Percentiles rank a stretch among this genome's conserved stretches.
Evolutionary conservation across 78 protist genomes (phyloP).

Genomic region (Dictyostelium firmibasis): DNA sequence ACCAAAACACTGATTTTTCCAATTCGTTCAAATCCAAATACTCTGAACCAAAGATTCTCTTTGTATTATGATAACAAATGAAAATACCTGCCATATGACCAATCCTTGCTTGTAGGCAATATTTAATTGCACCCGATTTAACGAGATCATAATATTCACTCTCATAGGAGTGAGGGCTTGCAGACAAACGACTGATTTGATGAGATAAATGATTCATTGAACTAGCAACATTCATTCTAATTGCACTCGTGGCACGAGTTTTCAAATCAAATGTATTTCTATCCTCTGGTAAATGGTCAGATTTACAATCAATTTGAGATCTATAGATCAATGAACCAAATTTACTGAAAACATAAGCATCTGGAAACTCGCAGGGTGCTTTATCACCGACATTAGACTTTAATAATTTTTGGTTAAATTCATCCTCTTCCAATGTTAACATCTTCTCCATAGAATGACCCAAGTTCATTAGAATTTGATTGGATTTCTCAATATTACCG

Average conservation of each 20-base stretch:
- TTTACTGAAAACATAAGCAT: slow-evolving; percentile 32
- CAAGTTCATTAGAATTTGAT: slow-evolving; percentile 65
- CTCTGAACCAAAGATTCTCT: slow-evolving; percentile 86
- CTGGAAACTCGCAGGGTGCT: not conserved
- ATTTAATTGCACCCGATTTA: slow-evolving; percentile 80
- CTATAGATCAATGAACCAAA: slow-evolving; percentile 55
- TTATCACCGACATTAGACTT: not conserved
- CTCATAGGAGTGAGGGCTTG: slow-evolving; percentile 26
- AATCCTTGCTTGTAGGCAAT: slow-evolving; percentile 70
- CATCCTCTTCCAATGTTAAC: slow-evolving; percentile 67
- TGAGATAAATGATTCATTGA: not conserved
- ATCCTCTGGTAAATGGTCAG: slow-evolving; percentile 17
- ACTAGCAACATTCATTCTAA: slow-evolving; percentile 27
- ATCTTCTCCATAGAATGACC: slow-evolving; percentile 84
- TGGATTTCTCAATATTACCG: not conserved
- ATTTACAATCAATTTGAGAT: slow-evolving; percentile 84
- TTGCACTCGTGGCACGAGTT: slow-evolving; percentile 78
- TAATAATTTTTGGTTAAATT: slow-evolving; percentile 32
- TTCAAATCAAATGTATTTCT: slow-evolving; percentile 84
- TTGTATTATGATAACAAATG: slow-evolving; percentile 86
- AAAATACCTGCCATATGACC: slow-evolving; percentile 87
- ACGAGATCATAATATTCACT: slow-evolving; percentile 79
- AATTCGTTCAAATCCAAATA: slow-evolving; percentile 50
- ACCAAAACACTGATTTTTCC: slow-evolving; percentile 48
- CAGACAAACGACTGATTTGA: not conserved